Evolutionary conservation across 2,329 filamentous ascomycete genomes (phyloP), one percentile per base, ranked within the genome.

Genomic region (Didymella lethalis): DNA sequence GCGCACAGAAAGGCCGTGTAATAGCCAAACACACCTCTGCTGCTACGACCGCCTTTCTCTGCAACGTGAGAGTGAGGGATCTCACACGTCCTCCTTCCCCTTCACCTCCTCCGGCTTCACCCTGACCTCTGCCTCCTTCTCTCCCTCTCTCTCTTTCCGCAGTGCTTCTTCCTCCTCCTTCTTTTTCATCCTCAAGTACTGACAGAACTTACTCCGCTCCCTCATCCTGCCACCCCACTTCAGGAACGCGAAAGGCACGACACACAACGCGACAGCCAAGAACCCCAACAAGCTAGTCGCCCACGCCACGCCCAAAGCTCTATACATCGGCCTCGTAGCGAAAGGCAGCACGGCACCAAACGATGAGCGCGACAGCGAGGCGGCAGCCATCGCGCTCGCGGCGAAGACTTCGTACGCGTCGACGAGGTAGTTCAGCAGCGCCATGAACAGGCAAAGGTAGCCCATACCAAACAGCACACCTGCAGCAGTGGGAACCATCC

Each of bases 361-460:
- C 20, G 84, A 82, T 64, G 89, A 92, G 52, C 93, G 85, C 57
- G 90, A 85, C 74, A 95, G 91, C 46, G 89, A 90, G 70, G 96
- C 95, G 44, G 92, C 92, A 12, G 93, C 92, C 75, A 97, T 83
- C 4, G 92, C 92, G 57, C 85, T 88, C 46, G 90, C 90, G 26
- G 90, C 90, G 73, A 91, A 92, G 26, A 86, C 77, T 53, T 90
- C 89, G 76, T 93, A 93, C 23, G 90, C 89, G 56, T 84, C 81
- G 31, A 83, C 80, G 18, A 83, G 75, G 74, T 92, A 90, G 66
- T 91, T 89, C 77, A 86, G 68, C 28, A 80, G 66, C 65, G 82
- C 71, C 82, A 83, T 78, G 80, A 86, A 79, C 61, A 83, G 76
- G 32, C 81, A 77, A 68, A 84, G 61, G 59, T 80, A 82, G 0